These are phyloP conservation scores for Leishmania amazonensis DNA, from an alignment of 208 protist species.

Conservation along the genomic window DNA sequence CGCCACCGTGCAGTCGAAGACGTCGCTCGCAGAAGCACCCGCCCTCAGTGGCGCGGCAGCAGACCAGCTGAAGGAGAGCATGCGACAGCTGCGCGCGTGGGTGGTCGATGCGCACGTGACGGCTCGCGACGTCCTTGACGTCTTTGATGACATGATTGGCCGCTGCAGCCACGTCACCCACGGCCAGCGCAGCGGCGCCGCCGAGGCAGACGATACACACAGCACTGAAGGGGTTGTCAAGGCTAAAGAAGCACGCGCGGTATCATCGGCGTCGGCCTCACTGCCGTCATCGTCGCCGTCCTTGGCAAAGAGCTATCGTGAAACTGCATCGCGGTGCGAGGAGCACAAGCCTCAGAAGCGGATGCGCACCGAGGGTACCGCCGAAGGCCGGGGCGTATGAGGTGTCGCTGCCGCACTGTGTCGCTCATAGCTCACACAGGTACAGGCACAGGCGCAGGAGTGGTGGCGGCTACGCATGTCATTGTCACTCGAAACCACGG, in stretches of 20 bases:
- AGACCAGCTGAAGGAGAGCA: constrained; percentile 21
- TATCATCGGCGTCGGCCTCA: not conserved
- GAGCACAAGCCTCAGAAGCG: not conserved
- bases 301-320: not conserved
- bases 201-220: constrained; percentile 1
- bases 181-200: not conserved
- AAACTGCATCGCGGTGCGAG: not conserved
- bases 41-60: constrained; percentile 1
- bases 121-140: constrained; percentile 28
- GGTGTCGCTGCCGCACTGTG: not conserved
- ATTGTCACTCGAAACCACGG: too few relatives aligned
- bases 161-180: not conserved
- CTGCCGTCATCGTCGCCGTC: not conserved
- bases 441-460: not conserved
- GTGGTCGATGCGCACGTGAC: constrained; percentile 32
- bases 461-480: not conserved
- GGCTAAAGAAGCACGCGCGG: not conserved
- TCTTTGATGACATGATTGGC: constrained; percentile 21
- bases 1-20: not conserved
- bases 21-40: not conserved
- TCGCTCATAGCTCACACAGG: not conserved
- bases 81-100: constrained; percentile 30
- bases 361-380: not conserved
- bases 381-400: not conserved
- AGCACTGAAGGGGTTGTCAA: not conserved